Evolutionary conservation across 352 stramenopile species (phyloP).

Genomic region (Phytophthora sp.): DNA sequence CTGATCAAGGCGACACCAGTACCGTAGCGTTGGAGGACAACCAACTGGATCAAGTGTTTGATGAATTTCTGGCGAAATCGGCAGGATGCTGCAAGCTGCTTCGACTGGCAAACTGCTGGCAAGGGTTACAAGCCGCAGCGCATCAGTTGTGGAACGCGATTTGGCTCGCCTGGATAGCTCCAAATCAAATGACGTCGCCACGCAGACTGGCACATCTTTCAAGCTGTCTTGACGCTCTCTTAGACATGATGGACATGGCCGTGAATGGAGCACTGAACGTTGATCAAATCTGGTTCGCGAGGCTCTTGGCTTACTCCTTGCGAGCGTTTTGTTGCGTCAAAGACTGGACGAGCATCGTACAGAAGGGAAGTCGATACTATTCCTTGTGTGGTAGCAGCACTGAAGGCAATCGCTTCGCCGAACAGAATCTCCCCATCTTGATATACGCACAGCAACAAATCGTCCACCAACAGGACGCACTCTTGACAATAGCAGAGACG

Average conservation of each 20-base stretch:
- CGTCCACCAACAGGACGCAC: slow-evolving; percentile 39
- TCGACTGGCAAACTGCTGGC: slow-evolving; percentile 50
- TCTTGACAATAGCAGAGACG: slow-evolving; percentile 37
- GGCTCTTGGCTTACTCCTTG: slow-evolving; percentile 49
- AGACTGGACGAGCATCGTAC: slow-evolving; percentile 66
- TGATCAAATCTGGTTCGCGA: slow-evolving; percentile 59
- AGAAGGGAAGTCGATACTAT: slow-evolving; percentile 61
- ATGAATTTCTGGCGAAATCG: slow-evolving; percentile 47
- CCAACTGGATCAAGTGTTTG: slow-evolving; percentile 31
- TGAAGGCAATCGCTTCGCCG: slow-evolving; percentile 58
- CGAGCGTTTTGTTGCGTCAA: slow-evolving; percentile 39
- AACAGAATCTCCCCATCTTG: slow-evolving; percentile 61
- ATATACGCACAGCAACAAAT: slow-evolving; percentile 72
- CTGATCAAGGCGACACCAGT: not conserved
- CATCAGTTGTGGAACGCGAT: slow-evolving; percentile 69
- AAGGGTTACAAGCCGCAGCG: slow-evolving; percentile 53
- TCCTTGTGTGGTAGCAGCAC: slow-evolving; percentile 36
- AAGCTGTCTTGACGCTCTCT: slow-evolving; percentile 46
- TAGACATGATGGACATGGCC: slow-evolving; percentile 63
- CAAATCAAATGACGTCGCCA: slow-evolving; percentile 33
- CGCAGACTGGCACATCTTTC: slow-evolving; percentile 29
- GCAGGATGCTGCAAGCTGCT: slow-evolving; percentile 57
- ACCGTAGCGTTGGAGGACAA: slow-evolving; percentile 3
- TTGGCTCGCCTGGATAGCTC: slow-evolving; percentile 62
- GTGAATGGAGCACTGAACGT: slow-evolving; percentile 30